These are phyloP conservation scores for Fusarium mexicanum DNA, from an alignment of 2,329 filamentous ascomycete species.

Conservation along the genomic window DNA sequence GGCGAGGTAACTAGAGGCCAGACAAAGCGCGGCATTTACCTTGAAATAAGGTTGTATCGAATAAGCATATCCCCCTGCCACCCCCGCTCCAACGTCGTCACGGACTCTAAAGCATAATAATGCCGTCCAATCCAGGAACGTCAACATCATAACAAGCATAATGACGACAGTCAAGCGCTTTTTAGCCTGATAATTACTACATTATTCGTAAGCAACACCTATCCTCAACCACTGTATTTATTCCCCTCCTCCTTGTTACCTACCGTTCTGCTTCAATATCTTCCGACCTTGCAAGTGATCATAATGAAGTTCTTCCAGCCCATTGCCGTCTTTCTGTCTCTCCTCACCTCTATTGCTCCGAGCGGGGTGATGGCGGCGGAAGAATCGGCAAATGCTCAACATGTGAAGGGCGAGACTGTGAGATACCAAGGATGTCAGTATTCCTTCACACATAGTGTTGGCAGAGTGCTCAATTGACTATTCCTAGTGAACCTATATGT, in stretches of 20 bases:
- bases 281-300: neutral
- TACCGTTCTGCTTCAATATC: too few species aligned
- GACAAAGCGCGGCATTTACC: neutral
- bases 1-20: neutral
- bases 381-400: neutral
- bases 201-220: neutral
- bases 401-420: neutral
- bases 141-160: neutral
- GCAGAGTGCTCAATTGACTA: neutral
- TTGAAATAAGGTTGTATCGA: neutral
- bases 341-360: neutral
- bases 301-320: slow-evolving; percentile 13
- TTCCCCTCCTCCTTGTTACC: neutral
- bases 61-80: neutral
- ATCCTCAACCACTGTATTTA: neutral
- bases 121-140: neutral
- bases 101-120: neutral
- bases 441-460: accelerated
- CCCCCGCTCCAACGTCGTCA: neutral
- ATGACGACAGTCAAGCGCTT: neutral
- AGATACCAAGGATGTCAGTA: slow-evolving; percentile 12
- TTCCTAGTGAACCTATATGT: slow-evolving; percentile 13
- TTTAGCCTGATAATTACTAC: neutral
- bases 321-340: slow-evolving; percentile 1
- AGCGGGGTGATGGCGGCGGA: slow-evolving; percentile 1